Percentiles rank a stretch among this genome's conserved stretches.
Conservation (phyloP, 202 grass and related monocot genomes). For the Hordeum pubiflorum region DNA sequence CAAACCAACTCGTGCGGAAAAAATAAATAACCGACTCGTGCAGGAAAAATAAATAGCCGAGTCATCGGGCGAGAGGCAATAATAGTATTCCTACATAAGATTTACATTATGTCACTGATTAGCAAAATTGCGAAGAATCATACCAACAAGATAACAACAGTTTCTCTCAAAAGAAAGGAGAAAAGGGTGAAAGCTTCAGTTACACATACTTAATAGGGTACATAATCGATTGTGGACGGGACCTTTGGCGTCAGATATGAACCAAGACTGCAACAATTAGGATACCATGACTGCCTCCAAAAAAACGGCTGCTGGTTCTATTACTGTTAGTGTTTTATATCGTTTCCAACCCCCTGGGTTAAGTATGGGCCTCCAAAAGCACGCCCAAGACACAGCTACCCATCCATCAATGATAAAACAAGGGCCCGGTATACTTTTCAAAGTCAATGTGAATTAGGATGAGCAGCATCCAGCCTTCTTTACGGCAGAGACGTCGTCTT, state of each 20-base stretch:
- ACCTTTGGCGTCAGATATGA: neutral
- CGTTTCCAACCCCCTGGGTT: neutral
- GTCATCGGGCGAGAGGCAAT: too few species aligned
- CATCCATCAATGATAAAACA: neutral
- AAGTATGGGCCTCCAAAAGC: neutral
- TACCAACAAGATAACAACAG: neutral
- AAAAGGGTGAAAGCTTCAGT: neutral
- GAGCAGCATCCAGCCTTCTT: conserved; percentile 59
- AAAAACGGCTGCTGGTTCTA: neutral
- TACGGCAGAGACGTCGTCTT: conserved; percentile 43
- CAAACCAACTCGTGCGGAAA: too few species aligned
- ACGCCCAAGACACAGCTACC: neutral
- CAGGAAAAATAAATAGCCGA: too few species aligned
- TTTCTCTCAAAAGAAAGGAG: neutral
- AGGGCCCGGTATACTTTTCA: neutral
- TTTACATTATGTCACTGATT: neutral
- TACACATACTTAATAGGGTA: neutral
- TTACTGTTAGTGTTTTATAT: neutral
- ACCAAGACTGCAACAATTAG: neutral
- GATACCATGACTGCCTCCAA: neutral
- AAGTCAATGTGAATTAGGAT: neutral
- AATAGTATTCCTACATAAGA: neutral
- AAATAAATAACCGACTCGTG: too few species aligned
- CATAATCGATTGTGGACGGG: neutral
- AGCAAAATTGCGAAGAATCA: conserved; percentile 1